Conservation (phyloP, 2,329 filamentous ascomycete genomes). For the Hymenoscyphus scutula region DNA sequence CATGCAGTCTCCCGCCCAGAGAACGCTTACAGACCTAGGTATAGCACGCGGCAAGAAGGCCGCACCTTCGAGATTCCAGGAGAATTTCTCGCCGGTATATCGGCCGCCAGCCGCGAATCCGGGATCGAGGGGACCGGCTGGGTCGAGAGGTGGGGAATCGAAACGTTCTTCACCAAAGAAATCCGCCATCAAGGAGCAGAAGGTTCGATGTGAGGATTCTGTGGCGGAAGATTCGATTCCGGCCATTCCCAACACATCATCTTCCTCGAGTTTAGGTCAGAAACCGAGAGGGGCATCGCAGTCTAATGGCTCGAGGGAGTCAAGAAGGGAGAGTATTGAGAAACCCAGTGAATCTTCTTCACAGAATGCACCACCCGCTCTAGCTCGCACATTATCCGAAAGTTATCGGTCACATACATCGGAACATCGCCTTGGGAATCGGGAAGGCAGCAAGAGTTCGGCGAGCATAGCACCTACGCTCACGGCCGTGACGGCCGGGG, state of each 20-base stretch:
- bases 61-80: constrained; percentile 17
- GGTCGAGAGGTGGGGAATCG: not conserved
- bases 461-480: constrained; percentile 31
- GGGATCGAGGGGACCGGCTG: not conserved
- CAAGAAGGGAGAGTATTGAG: not conserved
- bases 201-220: not conserved
- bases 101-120: not conserved
- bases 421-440: not conserved
- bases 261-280: not conserved
- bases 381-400: not conserved
- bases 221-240: not conserved
- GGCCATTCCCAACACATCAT: not conserved
- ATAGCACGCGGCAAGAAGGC: constrained; percentile 12
- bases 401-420: not conserved
- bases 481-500: constrained; percentile 24
- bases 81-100: constrained; percentile 24
- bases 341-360: not conserved
- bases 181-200: not conserved
- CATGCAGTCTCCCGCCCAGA: constrained; percentile 10
- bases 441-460: constrained; percentile 19
- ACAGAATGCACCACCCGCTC: not conserved
- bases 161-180: not conserved
- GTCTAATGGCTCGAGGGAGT: not conserved
- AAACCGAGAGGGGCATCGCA: not conserved
- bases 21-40: constrained; percentile 12